Evolutionary conservation across 257 asterid genomes (phyloP).

Genomic region (Verbascum thapsus): DNA sequence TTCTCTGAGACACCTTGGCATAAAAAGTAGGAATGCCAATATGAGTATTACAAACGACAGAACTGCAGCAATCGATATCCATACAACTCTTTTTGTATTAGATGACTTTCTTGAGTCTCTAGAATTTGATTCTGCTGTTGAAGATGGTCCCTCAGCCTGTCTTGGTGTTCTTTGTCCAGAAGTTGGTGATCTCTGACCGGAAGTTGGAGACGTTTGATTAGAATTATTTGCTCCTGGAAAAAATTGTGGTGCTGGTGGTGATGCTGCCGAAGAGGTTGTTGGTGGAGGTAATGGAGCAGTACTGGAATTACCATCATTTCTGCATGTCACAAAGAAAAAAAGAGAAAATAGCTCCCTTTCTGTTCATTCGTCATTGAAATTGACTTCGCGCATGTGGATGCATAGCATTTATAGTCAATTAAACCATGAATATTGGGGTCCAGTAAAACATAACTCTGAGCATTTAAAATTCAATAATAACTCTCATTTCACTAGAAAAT

Average conservation of each 20-base stretch:
- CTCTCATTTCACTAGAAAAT: too few relatives aligned
- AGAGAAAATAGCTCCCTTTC: too few relatives aligned
- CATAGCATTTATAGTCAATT: too few relatives aligned
- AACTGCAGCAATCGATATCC: conserved; percentile 81
- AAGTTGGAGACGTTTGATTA: conserved; percentile 31
- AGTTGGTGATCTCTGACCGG: conserved; percentile 50
- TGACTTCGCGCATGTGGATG: too few relatives aligned
- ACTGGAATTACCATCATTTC: conserved; percentile 80
- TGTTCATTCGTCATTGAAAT: too few relatives aligned
- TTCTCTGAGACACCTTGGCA: conserved; percentile 67
- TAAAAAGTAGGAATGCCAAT: conserved; percentile 59
- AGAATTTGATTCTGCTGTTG: conserved; percentile 53
- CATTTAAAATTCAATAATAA: too few relatives aligned
- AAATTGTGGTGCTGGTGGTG: conserved; percentile 64
- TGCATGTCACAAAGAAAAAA: conserved; percentile 56
- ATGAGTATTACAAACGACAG: conserved; percentile 63
- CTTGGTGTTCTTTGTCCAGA: conserved; percentile 58
- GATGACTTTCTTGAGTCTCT: conserved; percentile 44
- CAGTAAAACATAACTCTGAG: too few relatives aligned
- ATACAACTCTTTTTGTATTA: conserved; percentile 62
- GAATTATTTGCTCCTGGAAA: conserved; percentile 53
- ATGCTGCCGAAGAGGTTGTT: conserved; percentile 38
- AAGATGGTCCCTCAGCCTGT: conserved; percentile 73
- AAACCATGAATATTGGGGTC: too few relatives aligned
- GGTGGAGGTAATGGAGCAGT: conserved; percentile 67